These are phyloP conservation scores for Hanseniaspora uvarum DNA, from an alignment of 1,139 yeast genomes.

Conservation along the genomic window DNA sequence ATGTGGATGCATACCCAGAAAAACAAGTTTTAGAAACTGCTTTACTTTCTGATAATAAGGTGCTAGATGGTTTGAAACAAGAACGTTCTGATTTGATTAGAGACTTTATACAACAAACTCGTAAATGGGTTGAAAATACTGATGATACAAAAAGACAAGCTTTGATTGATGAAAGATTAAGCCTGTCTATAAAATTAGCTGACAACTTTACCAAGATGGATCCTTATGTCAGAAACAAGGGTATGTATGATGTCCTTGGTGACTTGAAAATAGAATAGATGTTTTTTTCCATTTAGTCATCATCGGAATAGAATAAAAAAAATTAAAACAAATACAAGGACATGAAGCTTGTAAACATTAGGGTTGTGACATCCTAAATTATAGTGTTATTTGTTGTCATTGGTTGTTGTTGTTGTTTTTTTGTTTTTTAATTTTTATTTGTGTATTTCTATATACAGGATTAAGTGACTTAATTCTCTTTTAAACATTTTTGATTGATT, in stretches of 20 bases:
- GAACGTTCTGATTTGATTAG: slow-evolving; percentile 43
- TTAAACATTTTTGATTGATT: too few species aligned
- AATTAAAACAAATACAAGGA: too few species aligned
- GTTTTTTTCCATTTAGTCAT: neutral
- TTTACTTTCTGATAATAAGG: slow-evolving; percentile 33
- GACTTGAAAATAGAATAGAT: slow-evolving; percentile 27
- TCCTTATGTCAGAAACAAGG: slow-evolving; percentile 61
- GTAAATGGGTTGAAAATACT: slow-evolving; percentile 55
- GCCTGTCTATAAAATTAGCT: slow-evolving; percentile 41
- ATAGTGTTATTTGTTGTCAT: too few species aligned
- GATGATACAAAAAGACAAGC: slow-evolving; percentile 37
- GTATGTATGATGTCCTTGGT: slow-evolving; percentile 56
- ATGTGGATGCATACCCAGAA: slow-evolving; percentile 27
- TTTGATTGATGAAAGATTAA: slow-evolving; percentile 40
- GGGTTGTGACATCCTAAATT: too few species aligned
- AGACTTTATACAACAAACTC: slow-evolving; percentile 48
- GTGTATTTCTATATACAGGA: neutral
- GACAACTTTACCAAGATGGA: slow-evolving; percentile 54
- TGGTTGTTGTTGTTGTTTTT: neutral
- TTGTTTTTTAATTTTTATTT: neutral
- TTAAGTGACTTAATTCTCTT: neutral
- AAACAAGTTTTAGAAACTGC: slow-evolving; percentile 38
- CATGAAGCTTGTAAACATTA: too few species aligned
- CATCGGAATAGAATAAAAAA: too few species aligned
- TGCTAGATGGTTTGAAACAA: slow-evolving; percentile 35